Percentiles rank a stretch among this genome's conserved stretches.
These are phyloP conservation scores for Crithidia thermophila DNA, from an alignment of 208 protist species.

Conservation along the genomic window DNA sequence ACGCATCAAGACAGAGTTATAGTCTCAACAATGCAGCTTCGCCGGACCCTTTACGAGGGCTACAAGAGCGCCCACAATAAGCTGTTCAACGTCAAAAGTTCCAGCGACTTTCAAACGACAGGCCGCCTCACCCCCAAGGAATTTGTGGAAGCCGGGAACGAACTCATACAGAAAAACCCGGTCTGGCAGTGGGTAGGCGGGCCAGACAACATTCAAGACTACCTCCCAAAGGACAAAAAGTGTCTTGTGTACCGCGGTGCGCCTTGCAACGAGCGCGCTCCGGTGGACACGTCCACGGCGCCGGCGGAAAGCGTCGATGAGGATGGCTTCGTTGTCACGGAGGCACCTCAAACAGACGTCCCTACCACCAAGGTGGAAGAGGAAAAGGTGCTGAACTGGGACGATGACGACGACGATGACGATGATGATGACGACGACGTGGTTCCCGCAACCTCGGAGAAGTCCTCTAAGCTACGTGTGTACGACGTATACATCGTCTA, in stretches of 20 bases:
- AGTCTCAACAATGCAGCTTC: slow-evolving; percentile 20
- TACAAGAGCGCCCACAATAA: slow-evolving; percentile 67
- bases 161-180: slow-evolving; percentile 94
- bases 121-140: slow-evolving; percentile 76
- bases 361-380: slow-evolving; percentile 19
- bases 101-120: slow-evolving; percentile 54
- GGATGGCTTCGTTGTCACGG: slow-evolving; percentile 60
- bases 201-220: slow-evolving; percentile 66
- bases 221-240: slow-evolving; percentile 96
- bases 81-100: slow-evolving; percentile 50
- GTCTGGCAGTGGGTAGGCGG: slow-evolving; percentile 96
- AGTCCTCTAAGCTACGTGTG: slow-evolving; percentile 47
- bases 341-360: slow-evolving; percentile 9
- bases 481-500: slow-evolving; percentile 98
- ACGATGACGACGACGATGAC: slow-evolving; percentile 51
- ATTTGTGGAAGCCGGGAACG: slow-evolving; percentile 96
- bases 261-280: slow-evolving; percentile 51
- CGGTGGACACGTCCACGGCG: slow-evolving; percentile 11
- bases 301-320: slow-evolving; percentile 28
- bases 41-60: slow-evolving; percentile 54
- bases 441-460: slow-evolving; percentile 3
- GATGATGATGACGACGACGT: slow-evolving; percentile 34
- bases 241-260: slow-evolving; percentile 92
- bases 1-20: no score
- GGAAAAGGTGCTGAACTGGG: slow-evolving; percentile 62